phyloP scores from a whole-genome alignment of 179 eudicot species.

The Vitellaria paradoxa region DNA sequence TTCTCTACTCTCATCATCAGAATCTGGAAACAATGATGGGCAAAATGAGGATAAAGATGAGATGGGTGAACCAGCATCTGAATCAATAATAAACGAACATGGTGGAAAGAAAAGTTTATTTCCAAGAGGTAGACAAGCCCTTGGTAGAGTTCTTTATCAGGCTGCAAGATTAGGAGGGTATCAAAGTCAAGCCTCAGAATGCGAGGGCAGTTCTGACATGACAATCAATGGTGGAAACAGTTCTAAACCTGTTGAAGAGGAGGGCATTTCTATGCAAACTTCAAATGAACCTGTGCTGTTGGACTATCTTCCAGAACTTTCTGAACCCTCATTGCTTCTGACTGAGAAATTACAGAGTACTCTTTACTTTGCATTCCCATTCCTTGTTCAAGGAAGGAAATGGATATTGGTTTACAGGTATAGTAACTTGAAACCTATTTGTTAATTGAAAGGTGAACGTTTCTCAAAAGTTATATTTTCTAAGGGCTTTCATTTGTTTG shows the following conservation, averaged over 20 bases:
- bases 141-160: slow-evolving; percentile 67
- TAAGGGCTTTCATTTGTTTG: background rate
- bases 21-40: slow-evolving; percentile 33
- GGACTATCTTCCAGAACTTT: slow-evolving; percentile 62
- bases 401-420: slow-evolving; percentile 97
- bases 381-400: slow-evolving; percentile 66
- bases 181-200: slow-evolving; percentile 46
- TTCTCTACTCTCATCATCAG: slow-evolving; percentile 54
- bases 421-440: background rate
- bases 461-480: background rate
- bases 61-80: slow-evolving; percentile 30
- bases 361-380: slow-evolving; percentile 69
- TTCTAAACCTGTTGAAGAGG: slow-evolving; percentile 30
- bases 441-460: background rate
- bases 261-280: slow-evolving; percentile 29
- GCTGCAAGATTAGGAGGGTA: slow-evolving; percentile 70
- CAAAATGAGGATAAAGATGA: slow-evolving; percentile 31
- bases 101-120: slow-evolving; percentile 64
- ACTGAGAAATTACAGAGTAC: slow-evolving; percentile 51
- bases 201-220: slow-evolving; percentile 36
- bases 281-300: slow-evolving; percentile 29
- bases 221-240: slow-evolving; percentile 33
- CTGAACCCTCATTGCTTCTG: slow-evolving; percentile 80
- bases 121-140: slow-evolving; percentile 71
- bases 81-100: slow-evolving; percentile 39